phyloP scores from a whole-genome alignment of 2,329 filamentous ascomycete genomes.

The Penicillium sp. region DNA sequence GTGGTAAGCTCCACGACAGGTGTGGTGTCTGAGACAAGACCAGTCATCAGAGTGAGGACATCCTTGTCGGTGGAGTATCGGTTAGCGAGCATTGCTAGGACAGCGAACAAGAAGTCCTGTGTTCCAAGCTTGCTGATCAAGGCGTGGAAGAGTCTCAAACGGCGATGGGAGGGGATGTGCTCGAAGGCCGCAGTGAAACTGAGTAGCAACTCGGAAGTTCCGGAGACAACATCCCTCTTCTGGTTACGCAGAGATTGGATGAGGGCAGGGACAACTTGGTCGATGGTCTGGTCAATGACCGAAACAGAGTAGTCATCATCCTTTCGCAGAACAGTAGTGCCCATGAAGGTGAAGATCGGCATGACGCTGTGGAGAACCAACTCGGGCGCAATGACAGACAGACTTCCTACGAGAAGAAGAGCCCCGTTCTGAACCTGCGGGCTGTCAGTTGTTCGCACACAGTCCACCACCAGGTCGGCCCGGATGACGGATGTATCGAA shows the following conservation, averaged over 20 bases:
- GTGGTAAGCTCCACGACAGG: conserved; percentile 72
- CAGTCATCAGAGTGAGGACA: conserved; percentile 70
- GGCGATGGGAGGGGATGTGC: conserved; percentile 85
- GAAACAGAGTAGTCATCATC: conserved; percentile 96
- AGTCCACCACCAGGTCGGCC: conserved; percentile 88
- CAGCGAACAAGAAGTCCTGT: conserved; percentile 81
- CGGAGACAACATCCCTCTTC: conserved; percentile 73
- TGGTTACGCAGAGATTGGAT: conserved; percentile 77
- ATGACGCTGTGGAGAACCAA: conserved; percentile 94
- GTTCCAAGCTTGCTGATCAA: conserved; percentile 81
- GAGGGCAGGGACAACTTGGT: conserved; percentile 87
- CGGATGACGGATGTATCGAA: conserved; percentile 79
- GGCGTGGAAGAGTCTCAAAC: conserved; percentile 77
- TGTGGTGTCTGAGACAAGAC: conserved; percentile 70
- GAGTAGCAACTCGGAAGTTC: conserved; percentile 83
- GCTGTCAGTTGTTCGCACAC: conserved; percentile 85
- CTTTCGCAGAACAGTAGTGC: conserved; percentile 82
- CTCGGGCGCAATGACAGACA: conserved; percentile 85
- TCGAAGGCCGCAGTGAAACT: conserved; percentile 97
- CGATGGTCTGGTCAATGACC: conserved; percentile 91
- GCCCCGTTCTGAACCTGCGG: conserved; percentile 93
- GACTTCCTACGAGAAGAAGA: conserved; percentile 77
- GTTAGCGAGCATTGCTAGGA: conserved; percentile 87
- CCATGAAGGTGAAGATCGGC: conserved; percentile 99
- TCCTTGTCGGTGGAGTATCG: conserved; percentile 76